A percentile compares a stretch with the other conserved stretches of the same genome.
phyloP scores from a whole-genome alignment of 495 filamentous ascomycete species.

The Parmelia sp. region DNA sequence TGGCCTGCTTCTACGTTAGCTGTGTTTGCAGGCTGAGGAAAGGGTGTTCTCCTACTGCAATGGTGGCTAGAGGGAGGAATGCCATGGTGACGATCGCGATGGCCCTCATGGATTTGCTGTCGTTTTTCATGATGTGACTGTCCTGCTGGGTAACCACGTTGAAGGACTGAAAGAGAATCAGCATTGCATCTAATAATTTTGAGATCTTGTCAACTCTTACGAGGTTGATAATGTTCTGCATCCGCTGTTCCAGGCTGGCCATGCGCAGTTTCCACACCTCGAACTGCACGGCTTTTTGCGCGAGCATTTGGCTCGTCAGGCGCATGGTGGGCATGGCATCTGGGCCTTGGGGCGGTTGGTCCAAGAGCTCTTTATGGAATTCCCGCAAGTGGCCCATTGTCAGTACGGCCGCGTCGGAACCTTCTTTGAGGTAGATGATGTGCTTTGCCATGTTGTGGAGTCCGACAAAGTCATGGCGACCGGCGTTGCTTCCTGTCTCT shows the following conservation, averaged over 20 bases:
- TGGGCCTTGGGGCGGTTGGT: background rate
- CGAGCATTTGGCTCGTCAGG: conserved; percentile 7
- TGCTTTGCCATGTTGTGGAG: conserved; percentile 23
- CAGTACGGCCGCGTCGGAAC: conserved; percentile 1
- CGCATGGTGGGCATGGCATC: conserved; percentile 1
- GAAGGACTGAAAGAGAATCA: conserved; percentile 12
- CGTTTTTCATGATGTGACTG: conserved; percentile 11
- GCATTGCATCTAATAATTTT: background rate
- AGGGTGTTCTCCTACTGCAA: conserved; percentile 14
- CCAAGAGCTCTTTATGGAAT: conserved; percentile 2
- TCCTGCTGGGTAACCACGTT: conserved; percentile 11
- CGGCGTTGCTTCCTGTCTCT: background rate
- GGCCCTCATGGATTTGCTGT: conserved; percentile 22
- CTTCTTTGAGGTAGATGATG: conserved; percentile 18
- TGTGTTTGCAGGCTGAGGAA: background rate
- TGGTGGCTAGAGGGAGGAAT: conserved; percentile 19
- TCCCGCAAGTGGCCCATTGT: background rate
- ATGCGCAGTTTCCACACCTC: conserved; percentile 15
- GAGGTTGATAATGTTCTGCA: conserved; percentile 19
- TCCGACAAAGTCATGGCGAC: conserved; percentile 13
- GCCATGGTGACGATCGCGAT: conserved; percentile 19
- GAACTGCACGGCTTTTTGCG: conserved; percentile 13
- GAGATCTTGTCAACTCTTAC: conserved; percentile 1
- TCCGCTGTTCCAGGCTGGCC: conserved; percentile 6
- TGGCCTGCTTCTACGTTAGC: background rate